A percentile compares a stretch with the other conserved stretches of the same genome.
Evolutionary conservation across 177 flowering plant species (phyloP).

Genomic region (Vitis hybrid): DNA sequence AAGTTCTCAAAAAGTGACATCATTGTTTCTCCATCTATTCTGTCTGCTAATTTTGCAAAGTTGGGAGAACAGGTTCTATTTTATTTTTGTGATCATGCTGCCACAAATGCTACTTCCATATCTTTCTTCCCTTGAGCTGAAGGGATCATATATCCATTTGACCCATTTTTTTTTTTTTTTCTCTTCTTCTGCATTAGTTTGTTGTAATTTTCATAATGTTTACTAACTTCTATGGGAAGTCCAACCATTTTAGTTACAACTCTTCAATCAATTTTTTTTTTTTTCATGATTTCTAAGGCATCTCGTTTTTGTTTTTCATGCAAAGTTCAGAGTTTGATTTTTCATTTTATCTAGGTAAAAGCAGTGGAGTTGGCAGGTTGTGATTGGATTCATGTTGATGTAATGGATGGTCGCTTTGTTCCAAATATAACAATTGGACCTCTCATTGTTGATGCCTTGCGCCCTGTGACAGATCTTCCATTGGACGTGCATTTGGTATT

Average conservation of each 20-base stretch:
- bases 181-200: background rate
- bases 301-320: background rate
- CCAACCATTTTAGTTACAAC: too few relatives aligned
- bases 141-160: background rate
- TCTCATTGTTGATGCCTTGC: constrained; percentile 92
- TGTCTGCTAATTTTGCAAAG: constrained; percentile 94
- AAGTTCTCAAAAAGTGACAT: constrained; percentile 88
- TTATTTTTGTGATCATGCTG: constrained; percentile 2
- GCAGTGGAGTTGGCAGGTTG: constrained; percentile 98
- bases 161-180: background rate
- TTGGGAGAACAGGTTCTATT: constrained; percentile 89
- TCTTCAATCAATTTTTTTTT: background rate
- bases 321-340: constrained; percentile 12
- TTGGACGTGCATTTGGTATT: constrained; percentile 96
- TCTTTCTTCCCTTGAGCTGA: background rate
- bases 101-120: background rate
- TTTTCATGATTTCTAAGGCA: background rate
- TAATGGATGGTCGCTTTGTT: constrained; percentile 99
- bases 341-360: constrained; percentile 65
- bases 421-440: constrained; percentile 99
- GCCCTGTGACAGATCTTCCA: constrained; percentile 96
- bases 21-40: constrained; percentile 95
- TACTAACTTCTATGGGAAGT: background rate
- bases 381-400: constrained; percentile 99
- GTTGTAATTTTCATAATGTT: constrained; percentile 1